A percentile compares a stretch with the other conserved stretches of the same genome.
Conservation (phyloP, 2,329 filamentous ascomycete genomes). For the Fusarium buharicum region DNA sequence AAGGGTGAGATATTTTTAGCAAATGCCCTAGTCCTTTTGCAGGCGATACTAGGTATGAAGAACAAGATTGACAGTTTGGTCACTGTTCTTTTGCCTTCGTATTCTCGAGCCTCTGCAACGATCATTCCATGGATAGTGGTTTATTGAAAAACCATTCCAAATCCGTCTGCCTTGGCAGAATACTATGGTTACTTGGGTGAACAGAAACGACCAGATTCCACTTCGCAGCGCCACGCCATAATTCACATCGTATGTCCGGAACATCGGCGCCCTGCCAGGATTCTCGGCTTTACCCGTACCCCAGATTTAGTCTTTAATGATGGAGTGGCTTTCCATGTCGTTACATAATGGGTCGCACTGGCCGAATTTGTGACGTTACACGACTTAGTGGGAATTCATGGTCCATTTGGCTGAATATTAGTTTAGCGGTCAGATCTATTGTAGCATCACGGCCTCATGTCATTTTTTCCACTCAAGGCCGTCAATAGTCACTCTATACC, state of each 20-base stretch:
- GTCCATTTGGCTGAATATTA: too few species aligned
- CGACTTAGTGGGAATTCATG: not conserved
- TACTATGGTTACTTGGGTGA: not conserved
- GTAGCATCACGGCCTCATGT: too few species aligned
- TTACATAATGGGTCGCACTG: too few species aligned
- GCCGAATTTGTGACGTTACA: not conserved
- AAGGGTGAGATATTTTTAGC: slow-evolving; percentile 6
- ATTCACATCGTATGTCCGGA: slow-evolving; percentile 1
- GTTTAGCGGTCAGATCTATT: too few species aligned
- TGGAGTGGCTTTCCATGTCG: too few species aligned
- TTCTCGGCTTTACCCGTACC: slow-evolving; percentile 20
- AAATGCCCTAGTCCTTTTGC: not conserved
- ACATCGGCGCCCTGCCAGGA: slow-evolving; percentile 6
- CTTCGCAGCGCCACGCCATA: slow-evolving; percentile 10
- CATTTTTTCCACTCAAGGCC: too few species aligned
- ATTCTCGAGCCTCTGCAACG: not conserved
- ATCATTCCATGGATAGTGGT: slow-evolving; percentile 15
- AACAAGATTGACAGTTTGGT: not conserved
- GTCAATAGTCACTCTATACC: too few species aligned
- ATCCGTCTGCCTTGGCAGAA: not conserved
- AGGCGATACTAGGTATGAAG: not conserved
- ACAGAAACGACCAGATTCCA: not conserved
- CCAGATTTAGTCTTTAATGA: slow-evolving; percentile 12
- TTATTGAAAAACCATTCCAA: slow-evolving; percentile 10
- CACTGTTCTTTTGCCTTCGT: slow-evolving; percentile 7